These are phyloP conservation scores for Medicago ruthenica DNA, from an alignment of 306 rosid species.

Conservation along the genomic window DNA sequence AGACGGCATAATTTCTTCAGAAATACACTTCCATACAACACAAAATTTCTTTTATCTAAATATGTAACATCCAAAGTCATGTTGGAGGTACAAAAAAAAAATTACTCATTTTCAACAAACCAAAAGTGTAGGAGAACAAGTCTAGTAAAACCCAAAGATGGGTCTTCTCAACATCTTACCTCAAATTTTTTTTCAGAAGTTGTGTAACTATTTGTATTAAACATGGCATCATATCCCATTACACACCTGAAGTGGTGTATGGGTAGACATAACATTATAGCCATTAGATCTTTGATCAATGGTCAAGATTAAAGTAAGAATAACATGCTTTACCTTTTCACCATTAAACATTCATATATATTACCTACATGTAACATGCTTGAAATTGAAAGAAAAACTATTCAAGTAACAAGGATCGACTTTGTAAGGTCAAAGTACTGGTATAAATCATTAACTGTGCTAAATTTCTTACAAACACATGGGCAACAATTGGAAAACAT, in stretches of 20 bases:
- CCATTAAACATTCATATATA: background rate
- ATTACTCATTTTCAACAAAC: too few species aligned
- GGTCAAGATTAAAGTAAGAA: background rate
- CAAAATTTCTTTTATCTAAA: too few species aligned
- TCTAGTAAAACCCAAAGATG: too few species aligned
- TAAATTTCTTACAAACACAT: constrained; percentile 43
- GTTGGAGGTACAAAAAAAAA: too few species aligned
- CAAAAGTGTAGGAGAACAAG: too few species aligned
- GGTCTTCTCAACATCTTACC: too few species aligned
- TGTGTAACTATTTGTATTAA: background rate
- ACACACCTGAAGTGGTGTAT: background rate
- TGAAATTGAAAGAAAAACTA: background rate
- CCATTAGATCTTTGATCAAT: background rate
- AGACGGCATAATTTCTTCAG: too few species aligned
- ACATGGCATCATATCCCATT: background rate
- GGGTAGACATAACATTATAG: background rate
- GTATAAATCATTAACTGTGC: constrained; percentile 36
- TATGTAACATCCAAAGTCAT: too few species aligned
- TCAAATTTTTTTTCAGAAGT: too few species aligned
- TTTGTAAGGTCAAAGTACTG: constrained; percentile 28
- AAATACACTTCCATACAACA: too few species aligned
- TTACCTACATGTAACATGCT: background rate
- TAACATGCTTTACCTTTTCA: background rate
- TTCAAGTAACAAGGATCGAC: constrained; percentile 24
- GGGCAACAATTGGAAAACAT: constrained; percentile 33